Conservation (phyloP, 768 basidiomycete genomes). For the Tricholoma flavovirens region DNA sequence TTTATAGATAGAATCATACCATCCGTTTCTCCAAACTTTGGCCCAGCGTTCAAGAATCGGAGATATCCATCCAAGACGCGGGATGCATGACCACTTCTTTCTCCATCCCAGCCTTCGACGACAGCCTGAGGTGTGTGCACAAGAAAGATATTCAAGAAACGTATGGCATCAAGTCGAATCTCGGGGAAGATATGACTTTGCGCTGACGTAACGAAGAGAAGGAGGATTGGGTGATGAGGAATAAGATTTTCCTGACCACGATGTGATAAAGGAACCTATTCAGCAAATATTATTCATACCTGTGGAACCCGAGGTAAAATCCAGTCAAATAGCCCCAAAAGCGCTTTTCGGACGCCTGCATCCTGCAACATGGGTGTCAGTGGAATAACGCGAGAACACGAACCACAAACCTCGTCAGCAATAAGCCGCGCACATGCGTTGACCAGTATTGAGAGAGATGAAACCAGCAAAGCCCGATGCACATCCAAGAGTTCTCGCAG, state of each 20-base stretch:
- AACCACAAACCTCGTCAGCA: slow-evolving; percentile 65
- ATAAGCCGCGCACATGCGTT: slow-evolving; percentile 65
- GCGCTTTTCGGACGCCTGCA: slow-evolving; percentile 65
- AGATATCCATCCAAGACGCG: slow-evolving; percentile 77
- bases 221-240: slow-evolving; percentile 70
- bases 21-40: slow-evolving; percentile 51
- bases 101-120: slow-evolving; percentile 60
- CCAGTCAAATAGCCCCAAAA: slow-evolving; percentile 70
- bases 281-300: slow-evolving; percentile 19
- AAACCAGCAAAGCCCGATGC: slow-evolving; percentile 49
- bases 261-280: background rate
- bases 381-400: background rate
- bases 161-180: slow-evolving; percentile 85
- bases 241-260: slow-evolving; percentile 52
- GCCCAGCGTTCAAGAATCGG: slow-evolving; percentile 67
- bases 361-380: slow-evolving; percentile 46
- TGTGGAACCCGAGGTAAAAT: slow-evolving; percentile 56
- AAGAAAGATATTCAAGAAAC: slow-evolving; percentile 71
- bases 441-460: slow-evolving; percentile 50
- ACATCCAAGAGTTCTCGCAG: slow-evolving; percentile 65
- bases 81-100: slow-evolving; percentile 46
- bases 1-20: slow-evolving; percentile 29
- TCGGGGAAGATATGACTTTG: slow-evolving; percentile 95
- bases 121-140: slow-evolving; percentile 63
- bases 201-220: slow-evolving; percentile 85